Base-by-base conservation (phyloP, 2,329 filamentous ascomycete species). In the Scolecobasidium constrictum region DNA sequence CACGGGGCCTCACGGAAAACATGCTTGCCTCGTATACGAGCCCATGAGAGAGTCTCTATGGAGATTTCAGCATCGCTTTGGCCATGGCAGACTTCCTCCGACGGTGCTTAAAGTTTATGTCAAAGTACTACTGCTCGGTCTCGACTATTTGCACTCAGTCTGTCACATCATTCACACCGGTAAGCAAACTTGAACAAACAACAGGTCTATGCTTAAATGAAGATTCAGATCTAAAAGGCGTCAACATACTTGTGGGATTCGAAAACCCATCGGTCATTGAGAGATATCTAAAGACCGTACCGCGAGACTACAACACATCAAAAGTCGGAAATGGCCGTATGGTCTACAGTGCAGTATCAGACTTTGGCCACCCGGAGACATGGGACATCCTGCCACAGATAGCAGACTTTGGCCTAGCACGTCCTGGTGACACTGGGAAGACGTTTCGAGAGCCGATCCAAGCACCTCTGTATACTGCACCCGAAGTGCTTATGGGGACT, bases 121-220 rank as follows among this genome's bases (percentile, higher is more conserved):
- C 42, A 54, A 54, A 39, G 52, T 54, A 43, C 55, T 68, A 42
- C 57, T 68, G 11, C 43, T 53, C 35, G 59, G 58, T 3, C 55
- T 68, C 2, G 57, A 67, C 33, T 66, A 63, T 47, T 55, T 67
- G 4, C 63, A 68, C 47, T 54, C 61, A 23, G n/a, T n/a, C n/a
- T 65, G 61, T 46, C 57, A 54, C 39, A 51, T 58, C 38, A 60
- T 68, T 22, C 60, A 69, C 52, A 67, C 63, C 1, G 61, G 61
- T 64, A 53, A 37, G 50, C 51, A 22, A 7, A 33, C 5, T 12
- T 18, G 26, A 31, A 31, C 15, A 19, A 9, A 7, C 9, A 36
- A 13, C 12, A 5, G 6, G n/a, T 16, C 16, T 17, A 12, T 41
- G n/a, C 31, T 40, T 44, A 5, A 26, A n/a, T 17, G 9, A 15